Base-by-base conservation (phyloP, 1,284 basidiomycete species). In the Agaricales sp. region DNA sequence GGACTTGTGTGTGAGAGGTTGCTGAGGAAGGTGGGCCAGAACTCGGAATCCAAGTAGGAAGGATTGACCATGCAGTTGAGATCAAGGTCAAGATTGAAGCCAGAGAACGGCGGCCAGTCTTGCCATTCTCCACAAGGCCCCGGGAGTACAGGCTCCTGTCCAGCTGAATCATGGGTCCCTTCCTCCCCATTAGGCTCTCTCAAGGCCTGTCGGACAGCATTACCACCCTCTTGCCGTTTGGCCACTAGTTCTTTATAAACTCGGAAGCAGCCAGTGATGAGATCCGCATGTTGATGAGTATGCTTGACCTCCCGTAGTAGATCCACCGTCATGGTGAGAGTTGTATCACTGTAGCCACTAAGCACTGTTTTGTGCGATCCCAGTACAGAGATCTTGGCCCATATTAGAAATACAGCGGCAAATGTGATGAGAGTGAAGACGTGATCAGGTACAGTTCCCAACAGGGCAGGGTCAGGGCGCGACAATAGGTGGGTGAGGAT, bases 371-470 rank as follows among this genome's bases (percentile, higher is more conserved):
- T 35, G 30, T 35, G 30, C 11, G 30, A 35, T 8, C 30, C n/a
- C 11, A 35, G 30, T n/a, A 35, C 30, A n/a, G 30, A 35, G 30
- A n/a, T 35, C n/a, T 35, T 35, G 30, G 11, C 30, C 30, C 30
- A 35, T 45, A 71, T 59, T 39, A 74, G 52, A 48, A 63, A 70
- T 1, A 67, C 59, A 2, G 70, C 64, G 23, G 70, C 64, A 46
- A 71, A 66, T 0, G 67, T 60, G 49, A 74, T 57, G 61, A 74
- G 65, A 26, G 60, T 57, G 55, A 71, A 74, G 24, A 69, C 49
- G 45, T 57, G 59, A 53, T 73, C 72, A 0, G 73, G 73, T 3
- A 68, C 64, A 1, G 69, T 62, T 51, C 62, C 59, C 43, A 73
- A 57, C n/a, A 66, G 52, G 1, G 52, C 54, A 16, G 59, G 52